Percentiles rank a stretch among this genome's conserved stretches.
phyloP scores from a whole-genome alignment of 73 alveolate species.

The Paramecium sexaurelia region DNA sequence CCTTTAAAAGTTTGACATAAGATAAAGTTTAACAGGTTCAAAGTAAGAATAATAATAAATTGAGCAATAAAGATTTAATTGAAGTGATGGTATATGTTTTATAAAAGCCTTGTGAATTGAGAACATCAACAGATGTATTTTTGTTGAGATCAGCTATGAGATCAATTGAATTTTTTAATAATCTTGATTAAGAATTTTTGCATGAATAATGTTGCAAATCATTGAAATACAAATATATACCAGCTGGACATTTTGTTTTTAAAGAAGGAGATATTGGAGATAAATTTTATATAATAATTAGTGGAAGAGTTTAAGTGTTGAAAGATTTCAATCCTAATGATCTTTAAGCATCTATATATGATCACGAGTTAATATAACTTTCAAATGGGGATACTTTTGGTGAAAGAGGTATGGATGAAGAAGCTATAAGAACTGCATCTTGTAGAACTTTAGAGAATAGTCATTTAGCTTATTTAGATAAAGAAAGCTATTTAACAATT shows the following conservation, averaged over 20 bases:
- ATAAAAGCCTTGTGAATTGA: conserved; percentile 20
- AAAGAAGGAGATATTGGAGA: conserved; percentile 50
- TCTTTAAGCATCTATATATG: neutral
- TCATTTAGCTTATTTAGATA: conserved; percentile 15
- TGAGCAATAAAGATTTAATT: conserved; percentile 13
- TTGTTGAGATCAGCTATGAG: conserved; percentile 45
- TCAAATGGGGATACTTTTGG: conserved; percentile 22
- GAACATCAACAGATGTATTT: neutral
- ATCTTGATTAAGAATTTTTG: neutral
- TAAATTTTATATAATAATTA: conserved; percentile 17
- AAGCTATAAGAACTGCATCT: conserved; percentile 19
- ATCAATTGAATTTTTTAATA: neutral
- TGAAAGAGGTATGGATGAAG: conserved; percentile 32
- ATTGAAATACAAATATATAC: neutral
- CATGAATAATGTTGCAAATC: conserved; percentile 34
- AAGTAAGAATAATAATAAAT: conserved; percentile 15
- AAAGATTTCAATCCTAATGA: conserved; percentile 46
- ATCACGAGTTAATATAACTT: neutral
- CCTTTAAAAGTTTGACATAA: neutral
- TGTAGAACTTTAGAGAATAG: conserved; percentile 9
- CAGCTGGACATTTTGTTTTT: neutral
- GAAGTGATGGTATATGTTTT: neutral
- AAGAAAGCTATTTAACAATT: neutral
- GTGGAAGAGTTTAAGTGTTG: conserved; percentile 5
- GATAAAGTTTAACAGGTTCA: conserved; percentile 13